Conservation (phyloP, 257 asterid species). For the Cynanchum wilfordii region DNA sequence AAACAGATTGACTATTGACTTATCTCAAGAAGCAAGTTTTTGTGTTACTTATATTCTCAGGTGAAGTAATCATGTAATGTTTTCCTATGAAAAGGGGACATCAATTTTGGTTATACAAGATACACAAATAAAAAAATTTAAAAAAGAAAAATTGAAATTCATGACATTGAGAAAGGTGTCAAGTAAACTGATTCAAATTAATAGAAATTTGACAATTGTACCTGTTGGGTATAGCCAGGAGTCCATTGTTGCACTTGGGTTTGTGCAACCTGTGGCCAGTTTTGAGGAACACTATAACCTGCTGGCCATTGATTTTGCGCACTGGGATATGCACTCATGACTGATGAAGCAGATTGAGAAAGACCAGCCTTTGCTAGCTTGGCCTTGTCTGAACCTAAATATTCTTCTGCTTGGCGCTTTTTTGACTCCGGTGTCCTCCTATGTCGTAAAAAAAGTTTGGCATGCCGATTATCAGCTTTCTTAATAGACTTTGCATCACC, state of each 20-base stretch:
- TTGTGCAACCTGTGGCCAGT: constrained; percentile 86
- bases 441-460: constrained; percentile 74
- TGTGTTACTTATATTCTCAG: neutral
- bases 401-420: constrained; percentile 90
- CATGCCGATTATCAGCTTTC: constrained; percentile 82
- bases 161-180: neutral
- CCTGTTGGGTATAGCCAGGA: constrained; percentile 88
- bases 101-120: neutral
- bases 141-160: neutral
- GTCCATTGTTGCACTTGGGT: constrained; percentile 81
- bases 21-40: neutral
- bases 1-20: neutral
- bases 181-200: no score
- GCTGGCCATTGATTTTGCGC: constrained; percentile 79
- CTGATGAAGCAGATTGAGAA: constrained; percentile 59
- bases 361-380: constrained; percentile 60
- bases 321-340: constrained; percentile 60
- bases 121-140: neutral
- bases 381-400: constrained; percentile 62
- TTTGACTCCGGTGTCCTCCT: constrained; percentile 71
- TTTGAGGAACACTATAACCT: constrained; percentile 81
- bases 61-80: neutral
- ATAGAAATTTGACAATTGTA: no score
- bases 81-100: neutral
- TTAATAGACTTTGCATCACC: constrained; percentile 63